Percentiles rank a stretch among this genome's conserved stretches.
Evolutionary conservation across 2,329 filamentous ascomycete genomes (phyloP).

Genomic region (Lachnellula hyalina): DNA sequence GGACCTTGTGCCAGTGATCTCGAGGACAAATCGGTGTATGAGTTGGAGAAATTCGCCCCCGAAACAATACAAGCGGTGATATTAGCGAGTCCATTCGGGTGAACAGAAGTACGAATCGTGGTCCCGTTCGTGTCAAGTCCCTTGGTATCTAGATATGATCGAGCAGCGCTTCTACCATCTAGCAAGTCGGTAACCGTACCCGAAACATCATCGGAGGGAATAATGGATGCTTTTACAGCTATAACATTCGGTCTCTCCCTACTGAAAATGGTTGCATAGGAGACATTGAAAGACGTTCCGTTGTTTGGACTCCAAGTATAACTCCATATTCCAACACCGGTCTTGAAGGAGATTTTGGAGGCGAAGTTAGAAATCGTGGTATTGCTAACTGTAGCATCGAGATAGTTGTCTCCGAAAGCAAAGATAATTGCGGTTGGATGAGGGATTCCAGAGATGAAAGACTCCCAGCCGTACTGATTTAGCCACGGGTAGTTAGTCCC

Average conservation of each 20-base stretch:
- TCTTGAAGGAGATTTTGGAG: slow-evolving; percentile 57
- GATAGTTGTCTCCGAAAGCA: slow-evolving; percentile 47
- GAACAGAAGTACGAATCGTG: slow-evolving; percentile 60
- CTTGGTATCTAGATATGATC: slow-evolving; percentile 54
- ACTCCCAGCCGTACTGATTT: slow-evolving; percentile 64
- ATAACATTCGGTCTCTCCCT: slow-evolving; percentile 30
- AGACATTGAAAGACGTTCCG: slow-evolving; percentile 48
- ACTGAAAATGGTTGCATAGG: slow-evolving; percentile 55
- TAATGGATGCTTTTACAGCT: slow-evolving; percentile 53
- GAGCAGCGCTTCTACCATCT: slow-evolving; percentile 63
- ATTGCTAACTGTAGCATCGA: slow-evolving; percentile 56
- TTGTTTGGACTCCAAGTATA: slow-evolving; percentile 59
- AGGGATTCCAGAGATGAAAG: slow-evolving; percentile 65
- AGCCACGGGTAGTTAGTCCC: slow-evolving; percentile 64
- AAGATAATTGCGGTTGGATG: slow-evolving; percentile 60
- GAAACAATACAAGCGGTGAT: slow-evolving; percentile 58
- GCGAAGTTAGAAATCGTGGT: slow-evolving; percentile 55
- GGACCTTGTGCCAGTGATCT: slow-evolving; percentile 25
- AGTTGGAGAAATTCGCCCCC: slow-evolving; percentile 36
- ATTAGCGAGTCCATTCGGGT: slow-evolving; percentile 54
- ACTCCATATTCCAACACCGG: slow-evolving; percentile 57
- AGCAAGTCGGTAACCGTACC: slow-evolving; percentile 61
- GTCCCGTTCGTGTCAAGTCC: slow-evolving; percentile 44
- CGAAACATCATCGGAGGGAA: slow-evolving; percentile 45
- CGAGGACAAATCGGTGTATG: slow-evolving; percentile 34